These are phyloP conservation scores for Amanita rimosa DNA, from an alignment of 768 basidiomycete species.

Conservation along the genomic window DNA sequence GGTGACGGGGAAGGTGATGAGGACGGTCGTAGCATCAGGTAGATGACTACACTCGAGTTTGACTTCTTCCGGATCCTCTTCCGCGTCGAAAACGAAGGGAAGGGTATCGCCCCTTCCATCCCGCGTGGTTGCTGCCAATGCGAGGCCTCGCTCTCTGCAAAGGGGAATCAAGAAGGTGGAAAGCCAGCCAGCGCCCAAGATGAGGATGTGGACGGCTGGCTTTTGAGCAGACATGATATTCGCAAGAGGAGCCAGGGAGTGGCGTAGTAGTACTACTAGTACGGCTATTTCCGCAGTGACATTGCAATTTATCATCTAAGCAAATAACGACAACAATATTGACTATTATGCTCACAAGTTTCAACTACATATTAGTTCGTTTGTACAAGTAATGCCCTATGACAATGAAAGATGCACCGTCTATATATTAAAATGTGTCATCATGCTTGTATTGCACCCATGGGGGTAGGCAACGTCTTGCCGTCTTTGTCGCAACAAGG, in stretches of 20 bases:
- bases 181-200: conserved; percentile 62
- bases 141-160: conserved; percentile 26
- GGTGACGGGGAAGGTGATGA: conserved; percentile 48
- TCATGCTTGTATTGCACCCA: conserved; percentile 9
- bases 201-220: conserved; percentile 28
- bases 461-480: conserved; percentile 10
- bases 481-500: conserved; percentile 4
- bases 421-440: not conserved
- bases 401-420: not conserved
- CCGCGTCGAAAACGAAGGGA: conserved; percentile 43
- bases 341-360: not conserved
- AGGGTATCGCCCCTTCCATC: conserved; percentile 37
- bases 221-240: too few relatives aligned
- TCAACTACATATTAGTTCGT: not conserved
- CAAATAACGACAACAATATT: not conserved
- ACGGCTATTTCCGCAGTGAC: too few relatives aligned
- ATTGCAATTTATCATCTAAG: too few relatives aligned
- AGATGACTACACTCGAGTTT: conserved; percentile 30
- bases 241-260: too few relatives aligned
- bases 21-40: conserved; percentile 41
- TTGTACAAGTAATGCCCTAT: not conserved
- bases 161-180: conserved; percentile 48
- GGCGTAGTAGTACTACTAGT: too few relatives aligned
- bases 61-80: conserved; percentile 23
- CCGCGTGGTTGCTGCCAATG: conserved; percentile 44